Conservation (phyloP, 352 stramenopile species). For the Thraustochytrium sp. region DNA sequence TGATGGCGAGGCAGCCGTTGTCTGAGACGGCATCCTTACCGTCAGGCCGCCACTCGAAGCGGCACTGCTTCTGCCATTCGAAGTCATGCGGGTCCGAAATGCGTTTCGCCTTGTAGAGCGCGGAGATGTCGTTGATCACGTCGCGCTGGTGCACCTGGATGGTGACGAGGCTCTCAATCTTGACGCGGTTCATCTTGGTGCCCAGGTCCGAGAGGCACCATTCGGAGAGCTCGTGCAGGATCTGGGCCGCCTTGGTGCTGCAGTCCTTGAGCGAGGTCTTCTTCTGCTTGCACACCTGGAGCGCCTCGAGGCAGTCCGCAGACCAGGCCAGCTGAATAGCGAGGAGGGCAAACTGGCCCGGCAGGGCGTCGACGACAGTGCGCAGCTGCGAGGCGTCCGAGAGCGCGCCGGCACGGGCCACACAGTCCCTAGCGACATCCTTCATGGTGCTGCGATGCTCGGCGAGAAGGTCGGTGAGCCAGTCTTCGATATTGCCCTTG, state of each 20-base stretch:
- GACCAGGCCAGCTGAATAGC: conserved; percentile 95
- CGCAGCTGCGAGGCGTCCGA: conserved; percentile 65
- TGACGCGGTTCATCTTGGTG: conserved; percentile 79
- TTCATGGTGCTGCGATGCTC: conserved; percentile 93
- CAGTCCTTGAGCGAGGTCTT: conserved; percentile 35
- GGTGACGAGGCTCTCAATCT: conserved; percentile 86
- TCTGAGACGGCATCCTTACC: conserved; percentile 85
- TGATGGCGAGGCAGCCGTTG: conserved; percentile 90
- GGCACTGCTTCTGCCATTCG: conserved; percentile 97
- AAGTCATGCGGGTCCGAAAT: conserved; percentile 96
- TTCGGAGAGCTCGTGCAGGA: conserved; percentile 76
- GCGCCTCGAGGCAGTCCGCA: conserved; percentile 84
- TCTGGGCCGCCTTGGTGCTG: conserved; percentile 61
- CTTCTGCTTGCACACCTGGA: conserved; percentile 51
- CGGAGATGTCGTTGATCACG: conserved; percentile 87
- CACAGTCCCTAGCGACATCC: conserved; percentile 86
- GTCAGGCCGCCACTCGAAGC: conserved; percentile 93
- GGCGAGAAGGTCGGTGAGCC: conserved; percentile 87
- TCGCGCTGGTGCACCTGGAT: conserved; percentile 95
- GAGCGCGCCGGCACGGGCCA: conserved; percentile 80
- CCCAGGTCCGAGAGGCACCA: conserved; percentile 81
- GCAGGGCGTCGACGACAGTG: conserved; percentile 53
- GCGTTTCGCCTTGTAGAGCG: conserved; percentile 77
- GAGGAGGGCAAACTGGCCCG: conserved; percentile 88
- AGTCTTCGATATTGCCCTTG: conserved; percentile 97